A percentile compares a stretch with the other conserved stretches of the same genome.
Evolutionary conservation across 208 protist species (phyloP).

Genomic region (Plasmodiophora brassicae): DNA sequence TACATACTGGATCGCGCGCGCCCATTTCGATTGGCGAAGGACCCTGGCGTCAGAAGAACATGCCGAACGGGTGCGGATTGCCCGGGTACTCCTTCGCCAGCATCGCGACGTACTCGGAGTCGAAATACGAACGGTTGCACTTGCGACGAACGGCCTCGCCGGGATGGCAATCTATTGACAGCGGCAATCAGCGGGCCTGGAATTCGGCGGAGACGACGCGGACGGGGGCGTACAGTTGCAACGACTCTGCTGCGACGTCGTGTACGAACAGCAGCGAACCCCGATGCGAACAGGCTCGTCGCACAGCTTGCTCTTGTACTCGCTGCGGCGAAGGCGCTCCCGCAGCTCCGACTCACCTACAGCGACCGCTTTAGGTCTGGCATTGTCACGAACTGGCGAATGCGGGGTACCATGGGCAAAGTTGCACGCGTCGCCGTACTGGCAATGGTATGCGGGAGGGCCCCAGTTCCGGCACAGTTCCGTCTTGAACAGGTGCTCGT

Average conservation of each 20-base stretch:
- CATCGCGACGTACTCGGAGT: slow-evolving; percentile 6
- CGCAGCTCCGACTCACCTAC: slow-evolving; percentile 6
- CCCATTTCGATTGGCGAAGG: too few relatives aligned
- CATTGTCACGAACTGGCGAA: neutral
- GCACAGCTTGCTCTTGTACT: slow-evolving; percentile 28
- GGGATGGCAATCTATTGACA: neutral
- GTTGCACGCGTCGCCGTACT: slow-evolving; percentile 20
- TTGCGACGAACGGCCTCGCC: neutral
- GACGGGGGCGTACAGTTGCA: neutral
- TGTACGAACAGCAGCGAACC: neutral
- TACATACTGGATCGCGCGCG: too few relatives aligned
- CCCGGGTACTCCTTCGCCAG: neutral
- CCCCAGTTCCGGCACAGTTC: slow-evolving; percentile 29
- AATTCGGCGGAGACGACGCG: neutral
- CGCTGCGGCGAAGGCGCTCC: neutral
- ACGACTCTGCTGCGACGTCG: slow-evolving; percentile 21
- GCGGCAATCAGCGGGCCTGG: too few relatives aligned
- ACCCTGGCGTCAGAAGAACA: slow-evolving; percentile 2
- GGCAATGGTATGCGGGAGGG: slow-evolving; percentile 1
- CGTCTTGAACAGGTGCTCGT: slow-evolving; percentile 11
- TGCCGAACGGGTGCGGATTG: slow-evolving; percentile 4
- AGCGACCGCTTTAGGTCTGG: neutral
- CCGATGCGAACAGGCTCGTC: slow-evolving; percentile 17
- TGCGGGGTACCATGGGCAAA: neutral
- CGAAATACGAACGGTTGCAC: neutral